These are phyloP conservation scores for Alternaria tenuissima DNA, from an alignment of 2,329 filamentous ascomycete species.

Conservation along the genomic window DNA sequence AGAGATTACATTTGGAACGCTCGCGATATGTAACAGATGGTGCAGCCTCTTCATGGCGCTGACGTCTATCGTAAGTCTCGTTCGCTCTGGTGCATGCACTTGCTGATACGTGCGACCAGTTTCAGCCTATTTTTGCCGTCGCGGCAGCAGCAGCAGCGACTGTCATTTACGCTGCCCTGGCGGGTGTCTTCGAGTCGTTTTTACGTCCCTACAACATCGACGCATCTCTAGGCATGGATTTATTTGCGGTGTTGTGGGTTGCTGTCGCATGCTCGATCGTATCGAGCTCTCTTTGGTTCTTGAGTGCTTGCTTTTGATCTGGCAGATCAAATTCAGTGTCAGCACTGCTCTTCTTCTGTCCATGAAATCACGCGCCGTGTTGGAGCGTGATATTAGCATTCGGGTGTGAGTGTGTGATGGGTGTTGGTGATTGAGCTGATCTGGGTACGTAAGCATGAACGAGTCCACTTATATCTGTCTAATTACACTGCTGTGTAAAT, in stretches of 20 bases:
- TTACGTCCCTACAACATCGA: neutral
- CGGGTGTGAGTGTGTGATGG: neutral
- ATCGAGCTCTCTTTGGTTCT: neutral
- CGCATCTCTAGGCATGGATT: neutral
- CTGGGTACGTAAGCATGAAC: no score
- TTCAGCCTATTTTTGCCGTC: neutral
- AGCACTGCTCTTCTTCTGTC: neutral
- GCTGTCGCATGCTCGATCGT: neutral
- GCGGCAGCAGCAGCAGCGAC: neutral
- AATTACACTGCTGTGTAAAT: no score
- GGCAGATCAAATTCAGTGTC: neutral
- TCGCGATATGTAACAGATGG: neutral
- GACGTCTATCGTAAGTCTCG: neutral
- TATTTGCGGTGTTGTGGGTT: neutral
- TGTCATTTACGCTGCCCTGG: neutral
- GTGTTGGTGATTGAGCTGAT: no score
- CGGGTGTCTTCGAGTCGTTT: constrained; percentile 1
- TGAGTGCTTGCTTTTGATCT: neutral
- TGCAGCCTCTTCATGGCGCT: neutral
- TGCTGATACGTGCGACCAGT: neutral
- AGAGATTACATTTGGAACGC: neutral
- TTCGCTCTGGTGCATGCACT: neutral
- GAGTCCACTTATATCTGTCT: no score
- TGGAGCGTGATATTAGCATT: neutral
- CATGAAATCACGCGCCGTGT: neutral